Conservation (phyloP, 441 rosid genomes). For the Arabidopsis lyrata region DNA sequence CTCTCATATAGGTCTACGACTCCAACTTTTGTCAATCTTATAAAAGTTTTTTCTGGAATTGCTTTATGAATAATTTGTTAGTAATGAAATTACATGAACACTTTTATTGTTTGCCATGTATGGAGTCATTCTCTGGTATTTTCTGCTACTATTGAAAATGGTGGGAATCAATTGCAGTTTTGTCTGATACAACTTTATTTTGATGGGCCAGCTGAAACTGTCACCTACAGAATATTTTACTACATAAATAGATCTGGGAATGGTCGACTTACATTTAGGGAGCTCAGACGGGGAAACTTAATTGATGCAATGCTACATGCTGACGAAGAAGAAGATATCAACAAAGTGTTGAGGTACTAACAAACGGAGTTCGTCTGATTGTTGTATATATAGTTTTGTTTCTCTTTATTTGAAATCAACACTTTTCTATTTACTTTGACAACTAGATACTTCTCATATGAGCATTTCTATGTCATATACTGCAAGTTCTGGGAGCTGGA, state of each 20-base stretch:
- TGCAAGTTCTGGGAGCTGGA: slow-evolving; percentile 99
- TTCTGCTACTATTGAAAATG: slow-evolving; percentile 13
- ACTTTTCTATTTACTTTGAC: slow-evolving; percentile 13
- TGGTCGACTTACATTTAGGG: slow-evolving; percentile 88
- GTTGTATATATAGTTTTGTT: not conserved
- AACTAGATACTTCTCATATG: slow-evolving; percentile 92
- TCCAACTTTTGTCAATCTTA: not conserved
- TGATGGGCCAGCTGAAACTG: slow-evolving; percentile 91
- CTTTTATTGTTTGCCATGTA: not conserved
- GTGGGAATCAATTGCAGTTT: slow-evolving; percentile 1
- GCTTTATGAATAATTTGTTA: not conserved
- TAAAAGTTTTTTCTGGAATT: not conserved
- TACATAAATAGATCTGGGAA: slow-evolving; percentile 89
- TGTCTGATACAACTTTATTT: slow-evolving; percentile 35
- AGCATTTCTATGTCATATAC: slow-evolving; percentile 97
- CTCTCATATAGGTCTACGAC: not conserved
- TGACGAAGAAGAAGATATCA: slow-evolving; percentile 98
- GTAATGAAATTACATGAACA: slow-evolving; percentile 7
- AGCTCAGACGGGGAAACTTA: slow-evolving; percentile 89
- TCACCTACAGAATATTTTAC: slow-evolving; percentile 93
- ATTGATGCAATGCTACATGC: slow-evolving; percentile 91
- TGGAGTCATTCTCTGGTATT: not conserved
- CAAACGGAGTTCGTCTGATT: not conserved
- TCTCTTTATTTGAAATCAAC: slow-evolving; percentile 12
- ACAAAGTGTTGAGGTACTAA: slow-evolving; percentile 91